phyloP scores from a whole-genome alignment of 305 asterid species.

The Vinca major region DNA sequence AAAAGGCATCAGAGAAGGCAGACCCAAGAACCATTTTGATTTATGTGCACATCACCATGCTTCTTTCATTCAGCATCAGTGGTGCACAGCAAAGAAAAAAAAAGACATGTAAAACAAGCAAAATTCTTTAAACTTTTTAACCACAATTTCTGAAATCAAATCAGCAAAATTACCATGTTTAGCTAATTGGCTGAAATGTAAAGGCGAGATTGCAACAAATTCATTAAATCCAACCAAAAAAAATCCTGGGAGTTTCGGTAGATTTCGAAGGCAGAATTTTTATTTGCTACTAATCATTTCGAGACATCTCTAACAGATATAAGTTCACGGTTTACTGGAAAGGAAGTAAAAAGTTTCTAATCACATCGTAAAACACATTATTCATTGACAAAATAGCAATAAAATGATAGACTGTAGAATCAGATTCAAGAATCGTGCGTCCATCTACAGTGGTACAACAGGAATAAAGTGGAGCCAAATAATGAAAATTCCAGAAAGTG shows the following conservation, averaged over 20 bases:
- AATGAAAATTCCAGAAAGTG: not conserved
- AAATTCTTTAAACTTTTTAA: not conserved
- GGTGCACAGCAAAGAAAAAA: no score
- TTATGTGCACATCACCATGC: no score
- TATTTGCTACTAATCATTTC: not conserved
- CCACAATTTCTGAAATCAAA: not conserved
- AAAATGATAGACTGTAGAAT: not conserved
- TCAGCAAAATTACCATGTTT: not conserved
- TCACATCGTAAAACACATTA: not conserved
- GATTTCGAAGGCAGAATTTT: slow-evolving; percentile 1
- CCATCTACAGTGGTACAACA: not conserved
- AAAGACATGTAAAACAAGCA: not conserved
- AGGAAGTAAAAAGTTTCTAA: not conserved
- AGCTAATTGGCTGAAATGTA: not conserved
- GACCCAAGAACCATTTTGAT: no score
- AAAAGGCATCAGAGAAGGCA: no score
- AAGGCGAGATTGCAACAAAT: not conserved
- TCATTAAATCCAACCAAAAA: not conserved
- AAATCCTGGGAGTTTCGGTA: no score
- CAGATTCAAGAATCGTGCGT: not conserved
- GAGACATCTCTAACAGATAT: not conserved
- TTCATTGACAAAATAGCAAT: not conserved
- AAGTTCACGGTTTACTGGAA: not conserved
- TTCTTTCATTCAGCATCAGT: no score
- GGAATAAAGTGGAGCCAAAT: not conserved